A percentile compares a stretch with the other conserved stretches of the same genome.
Evolutionary conservation across 2,329 filamentous ascomycete genomes (phyloP).

Genomic region (Sporothrix brunneoviolacea): DNA sequence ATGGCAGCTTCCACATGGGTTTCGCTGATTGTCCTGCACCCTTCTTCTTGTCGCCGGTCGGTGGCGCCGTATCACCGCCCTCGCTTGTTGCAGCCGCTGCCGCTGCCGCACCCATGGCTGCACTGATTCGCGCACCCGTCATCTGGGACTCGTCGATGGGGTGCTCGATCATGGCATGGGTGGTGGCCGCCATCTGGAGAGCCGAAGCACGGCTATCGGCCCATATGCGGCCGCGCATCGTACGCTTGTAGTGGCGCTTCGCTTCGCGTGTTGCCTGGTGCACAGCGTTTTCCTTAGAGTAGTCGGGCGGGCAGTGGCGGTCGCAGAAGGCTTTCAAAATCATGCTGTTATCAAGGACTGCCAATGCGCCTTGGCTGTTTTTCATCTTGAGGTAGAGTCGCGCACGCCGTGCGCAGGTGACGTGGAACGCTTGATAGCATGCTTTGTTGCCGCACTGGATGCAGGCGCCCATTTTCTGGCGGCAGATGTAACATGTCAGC

Average conservation of each 20-base stretch:
- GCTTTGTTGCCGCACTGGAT: constrained; percentile 98
- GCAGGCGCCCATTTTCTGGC: constrained; percentile 95
- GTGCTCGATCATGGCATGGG: constrained; percentile 58
- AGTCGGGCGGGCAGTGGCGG: constrained; percentile 85
- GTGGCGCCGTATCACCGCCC: not conserved
- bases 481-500: constrained; percentile 90
- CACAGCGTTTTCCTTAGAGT: constrained; percentile 79
- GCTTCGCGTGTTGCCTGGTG: constrained; percentile 73
- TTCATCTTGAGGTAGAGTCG: constrained; percentile 95
- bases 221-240: constrained; percentile 86
- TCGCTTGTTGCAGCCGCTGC: not conserved
- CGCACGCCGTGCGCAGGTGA: constrained; percentile 86
- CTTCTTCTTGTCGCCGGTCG: constrained; percentile 43
- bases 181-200: constrained; percentile 67
- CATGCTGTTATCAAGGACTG: constrained; percentile 70
- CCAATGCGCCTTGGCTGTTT: constrained; percentile 71
- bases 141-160: constrained; percentile 76
- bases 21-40: constrained; percentile 45
- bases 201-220: constrained; percentile 83
- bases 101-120: constrained; percentile 41
- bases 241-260: constrained; percentile 80
- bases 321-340: constrained; percentile 93
- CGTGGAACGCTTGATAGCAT: constrained; percentile 95
- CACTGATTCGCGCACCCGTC: constrained; percentile 73
- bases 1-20: constrained; percentile 83